Evolutionary conservation across 2,329 filamentous ascomycete genomes (phyloP).

Genomic region (Colletotrichum siamense): DNA sequence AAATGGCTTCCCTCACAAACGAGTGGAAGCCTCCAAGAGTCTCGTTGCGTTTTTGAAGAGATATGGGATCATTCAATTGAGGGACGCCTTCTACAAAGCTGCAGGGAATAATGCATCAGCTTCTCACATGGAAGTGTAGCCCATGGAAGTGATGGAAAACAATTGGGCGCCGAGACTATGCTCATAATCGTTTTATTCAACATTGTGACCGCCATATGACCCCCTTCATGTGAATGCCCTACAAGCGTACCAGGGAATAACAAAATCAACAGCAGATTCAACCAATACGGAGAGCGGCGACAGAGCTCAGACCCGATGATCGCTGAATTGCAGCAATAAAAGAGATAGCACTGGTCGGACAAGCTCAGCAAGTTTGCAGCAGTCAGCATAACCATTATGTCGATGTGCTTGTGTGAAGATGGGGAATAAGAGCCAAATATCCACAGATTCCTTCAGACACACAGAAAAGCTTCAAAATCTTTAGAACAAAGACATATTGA

Average conservation of each 20-base stretch:
- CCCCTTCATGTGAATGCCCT: not conserved
- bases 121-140: too few relatives aligned
- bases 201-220: too few relatives aligned
- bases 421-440: not conserved
- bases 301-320: not conserved
- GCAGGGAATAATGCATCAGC: too few relatives aligned
- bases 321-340: not conserved
- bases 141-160: too few relatives aligned
- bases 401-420: not conserved
- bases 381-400: not conserved
- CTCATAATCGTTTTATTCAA: too few relatives aligned
- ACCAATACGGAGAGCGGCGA: not conserved
- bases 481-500: not conserved
- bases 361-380: not conserved
- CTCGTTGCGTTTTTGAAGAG: too few relatives aligned
- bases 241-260: not conserved
- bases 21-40: too few relatives aligned
- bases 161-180: too few relatives aligned
- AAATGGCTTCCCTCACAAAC: too few relatives aligned
- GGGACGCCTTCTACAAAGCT: too few relatives aligned
- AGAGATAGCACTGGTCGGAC: rapidly evolving
- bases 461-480: not conserved
- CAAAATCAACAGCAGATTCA: not conserved
- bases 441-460: not conserved
- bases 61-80: too few relatives aligned